These are phyloP conservation scores for Rubroboletus satanas DNA, from an alignment of 768 basidiomycete genomes.

Conservation along the genomic window DNA sequence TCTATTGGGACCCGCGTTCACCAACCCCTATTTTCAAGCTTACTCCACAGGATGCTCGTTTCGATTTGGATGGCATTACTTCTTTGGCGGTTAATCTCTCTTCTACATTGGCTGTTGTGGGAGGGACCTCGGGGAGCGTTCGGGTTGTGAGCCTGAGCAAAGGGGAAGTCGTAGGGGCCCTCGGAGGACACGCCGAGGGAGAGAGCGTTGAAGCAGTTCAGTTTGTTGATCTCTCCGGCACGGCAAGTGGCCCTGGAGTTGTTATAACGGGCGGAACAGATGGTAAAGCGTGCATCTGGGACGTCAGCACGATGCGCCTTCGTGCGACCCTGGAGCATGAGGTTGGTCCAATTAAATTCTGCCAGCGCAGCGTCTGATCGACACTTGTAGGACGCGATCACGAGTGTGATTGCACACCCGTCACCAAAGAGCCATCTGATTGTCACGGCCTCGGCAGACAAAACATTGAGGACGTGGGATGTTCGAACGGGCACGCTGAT, in stretches of 20 bases:
- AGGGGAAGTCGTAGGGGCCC: conserved; percentile 72
- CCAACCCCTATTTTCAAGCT: conserved; percentile 81
- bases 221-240: conserved; percentile 73
- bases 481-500: conserved; percentile 76
- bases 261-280: conserved; percentile 89
- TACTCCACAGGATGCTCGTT: conserved; percentile 62
- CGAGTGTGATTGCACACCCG: conserved; percentile 71
- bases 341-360: conserved; percentile 41
- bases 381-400: conserved; percentile 73
- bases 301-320: conserved; percentile 79
- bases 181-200: conserved; percentile 80
- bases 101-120: conserved; percentile 88
- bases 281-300: conserved; percentile 93
- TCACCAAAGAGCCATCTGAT: conserved; percentile 72
- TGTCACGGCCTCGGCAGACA: conserved; percentile 85
- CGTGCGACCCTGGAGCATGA: conserved; percentile 79
- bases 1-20: conserved; percentile 89
- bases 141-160: conserved; percentile 84
- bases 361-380: background rate
- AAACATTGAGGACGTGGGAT: conserved; percentile 88
- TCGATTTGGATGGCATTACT: conserved; percentile 80
- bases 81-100: conserved; percentile 80
- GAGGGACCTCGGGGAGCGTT: conserved; percentile 80
- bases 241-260: conserved; percentile 48
- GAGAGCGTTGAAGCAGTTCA: conserved; percentile 86